Percentiles rank a stretch among this genome's conserved stretches.
Evolutionary conservation across 2,329 filamentous ascomycete species (phyloP).

Genomic region (Geosmithia putterillii): DNA sequence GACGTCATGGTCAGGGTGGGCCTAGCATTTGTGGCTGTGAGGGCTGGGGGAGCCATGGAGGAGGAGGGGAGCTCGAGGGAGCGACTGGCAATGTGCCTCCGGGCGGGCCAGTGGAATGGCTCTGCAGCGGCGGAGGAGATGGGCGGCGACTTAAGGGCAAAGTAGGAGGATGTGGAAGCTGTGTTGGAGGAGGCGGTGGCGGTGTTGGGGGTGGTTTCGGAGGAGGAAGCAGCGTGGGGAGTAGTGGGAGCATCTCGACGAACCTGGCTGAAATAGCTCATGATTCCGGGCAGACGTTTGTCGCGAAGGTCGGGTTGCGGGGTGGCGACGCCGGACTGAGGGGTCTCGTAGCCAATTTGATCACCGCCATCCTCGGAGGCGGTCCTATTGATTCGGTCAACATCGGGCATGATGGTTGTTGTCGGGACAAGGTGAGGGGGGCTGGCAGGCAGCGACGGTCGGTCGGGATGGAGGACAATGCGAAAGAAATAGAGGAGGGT

Average conservation of each 20-base stretch:
- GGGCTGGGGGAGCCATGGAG: background rate
- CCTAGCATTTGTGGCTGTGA: background rate
- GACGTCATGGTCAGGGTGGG: background rate
- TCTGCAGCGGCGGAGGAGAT: background rate
- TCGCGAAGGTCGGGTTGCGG: conserved; percentile 88
- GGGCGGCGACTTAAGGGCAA: background rate
- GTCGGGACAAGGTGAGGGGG: conserved; percentile 6
- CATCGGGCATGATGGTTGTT: conserved; percentile 28
- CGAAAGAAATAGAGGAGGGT: background rate
- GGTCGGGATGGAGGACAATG: background rate
- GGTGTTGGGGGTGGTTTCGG: background rate
- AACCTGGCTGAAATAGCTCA: conserved; percentile 99
- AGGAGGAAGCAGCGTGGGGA: background rate
- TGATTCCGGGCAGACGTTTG: conserved; percentile 89
- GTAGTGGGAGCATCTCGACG: conserved; percentile 61
- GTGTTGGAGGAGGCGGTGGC: no score
- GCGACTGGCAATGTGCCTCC: background rate
- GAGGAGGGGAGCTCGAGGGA: background rate
- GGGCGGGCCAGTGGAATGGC: background rate
- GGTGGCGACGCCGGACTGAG: conserved; percentile 82
- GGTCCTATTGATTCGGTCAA: conserved; percentile 42
- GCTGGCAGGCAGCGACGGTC: background rate
- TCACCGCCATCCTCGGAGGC: conserved; percentile 57
- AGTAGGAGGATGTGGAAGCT: background rate
- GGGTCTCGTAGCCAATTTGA: conserved; percentile 74